Base-by-base conservation (phyloP, 2,329 filamentous ascomycete genomes). In the Tolypocladium cylindrosporum region DNA sequence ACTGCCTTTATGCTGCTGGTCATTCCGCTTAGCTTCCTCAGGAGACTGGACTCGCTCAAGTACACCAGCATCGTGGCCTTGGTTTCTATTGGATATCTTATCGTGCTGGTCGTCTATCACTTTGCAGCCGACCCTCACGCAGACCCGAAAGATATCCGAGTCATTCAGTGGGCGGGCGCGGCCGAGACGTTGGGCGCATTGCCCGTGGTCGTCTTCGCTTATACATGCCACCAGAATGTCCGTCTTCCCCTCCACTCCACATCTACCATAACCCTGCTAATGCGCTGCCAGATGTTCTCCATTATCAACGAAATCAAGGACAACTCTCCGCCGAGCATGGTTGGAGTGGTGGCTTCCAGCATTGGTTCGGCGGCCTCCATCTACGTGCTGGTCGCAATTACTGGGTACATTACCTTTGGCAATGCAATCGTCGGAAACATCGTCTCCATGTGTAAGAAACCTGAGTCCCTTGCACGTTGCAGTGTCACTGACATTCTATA, bases 161-260 rank as follows among this genome's bases (percentile, higher is more conserved):
- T 91, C 37, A 79, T 97, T 61, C 77, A 83, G 61, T 96, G 91
- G 87, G 87, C 85, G 50, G 90, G 93, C 9, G 80, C 90, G 3
- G 79, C 96, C 11, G 83, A 88, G 41, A 86, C 89, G 8, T 78
- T 99, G 56, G 91, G 90, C 65, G 92, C 89, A 61, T 84, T 99
- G 62, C 94, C 94, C 0, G 91, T 99, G 56, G 92, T 97, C 58
- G 90, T 99, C 2, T 99, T 99, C 78, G 94, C 93, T n/a, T 99
- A 97, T 71, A 99, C 94, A 1, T 99, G 94, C 71, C 94, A 99
- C 73, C 94, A 99, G 69, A 99, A 99, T 71, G 90, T 94, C 75
- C 63, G 84, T 69, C 39, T 24, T 24, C 41, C 24, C 37, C 24
- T 2, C 39, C 43, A 4, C 24, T 2, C 39, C 43, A 4, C 19